phyloP scores from a whole-genome alignment of 2,329 filamentous ascomycete species.

The Ceratocystis smalleyi region DNA sequence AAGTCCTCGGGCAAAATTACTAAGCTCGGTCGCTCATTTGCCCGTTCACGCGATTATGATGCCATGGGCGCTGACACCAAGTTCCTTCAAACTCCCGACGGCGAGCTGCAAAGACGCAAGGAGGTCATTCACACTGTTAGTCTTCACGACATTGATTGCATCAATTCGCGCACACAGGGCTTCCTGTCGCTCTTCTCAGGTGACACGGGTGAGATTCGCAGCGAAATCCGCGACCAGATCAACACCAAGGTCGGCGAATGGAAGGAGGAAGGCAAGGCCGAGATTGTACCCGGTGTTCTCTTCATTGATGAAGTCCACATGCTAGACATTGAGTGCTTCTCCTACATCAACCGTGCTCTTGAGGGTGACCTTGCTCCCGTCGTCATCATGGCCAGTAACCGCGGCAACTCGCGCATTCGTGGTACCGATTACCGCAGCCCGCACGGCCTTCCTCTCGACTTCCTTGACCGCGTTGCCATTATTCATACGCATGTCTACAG shows the following conservation, averaged over 20 bases:
- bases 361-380: constrained; percentile 91
- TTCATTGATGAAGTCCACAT: constrained; percentile 99
- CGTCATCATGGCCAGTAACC: constrained; percentile 98
- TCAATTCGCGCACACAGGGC: constrained; percentile 97
- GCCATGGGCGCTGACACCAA: constrained; percentile 98
- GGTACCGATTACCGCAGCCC: constrained; percentile 88
- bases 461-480: constrained; percentile 89
- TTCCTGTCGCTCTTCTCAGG: constrained; percentile 95
- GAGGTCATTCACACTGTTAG: constrained; percentile 95
- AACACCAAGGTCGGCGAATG: constrained; percentile 98
- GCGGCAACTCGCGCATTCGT: constrained; percentile 77
- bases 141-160: constrained; percentile 96
- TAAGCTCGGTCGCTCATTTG: constrained; percentile 88
- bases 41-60: constrained; percentile 91
- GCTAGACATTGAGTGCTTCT: constrained; percentile 98
- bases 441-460: constrained; percentile 86
- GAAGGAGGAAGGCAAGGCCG: constrained; percentile 98
- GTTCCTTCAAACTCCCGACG: constrained; percentile 93
- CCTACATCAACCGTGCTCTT: constrained; percentile 91
- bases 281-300: constrained; percentile 89
- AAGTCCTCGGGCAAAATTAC: constrained; percentile 97
- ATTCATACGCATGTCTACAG: constrained; percentile 82
- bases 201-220: constrained; percentile 93
- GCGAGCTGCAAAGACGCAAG: constrained; percentile 90
- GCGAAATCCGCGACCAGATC: constrained; percentile 95